Evolutionary conservation across 1,284 basidiomycete species (phyloP).

Genomic region (Malassezia vespertilionis): DNA sequence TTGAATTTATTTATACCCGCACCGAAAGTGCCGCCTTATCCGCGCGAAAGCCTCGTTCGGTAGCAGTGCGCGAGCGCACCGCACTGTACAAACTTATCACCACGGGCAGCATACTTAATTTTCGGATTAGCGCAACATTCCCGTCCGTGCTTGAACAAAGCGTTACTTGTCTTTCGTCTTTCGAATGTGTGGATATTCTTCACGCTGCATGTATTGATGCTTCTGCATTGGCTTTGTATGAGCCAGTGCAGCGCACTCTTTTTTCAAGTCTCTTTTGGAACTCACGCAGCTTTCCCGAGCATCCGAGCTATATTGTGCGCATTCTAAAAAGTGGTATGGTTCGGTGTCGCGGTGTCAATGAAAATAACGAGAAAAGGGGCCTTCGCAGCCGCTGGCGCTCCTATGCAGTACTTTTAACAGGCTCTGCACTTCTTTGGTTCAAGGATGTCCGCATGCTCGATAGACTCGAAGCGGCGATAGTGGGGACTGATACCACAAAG

Average conservation of each 20-base stretch:
- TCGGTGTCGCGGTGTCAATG: conserved; percentile 58
- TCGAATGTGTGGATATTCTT: too few species aligned
- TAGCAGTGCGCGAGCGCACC: conserved; percentile 2
- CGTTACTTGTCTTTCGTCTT: too few species aligned
- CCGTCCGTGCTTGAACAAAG: too few species aligned
- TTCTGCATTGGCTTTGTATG: too few species aligned
- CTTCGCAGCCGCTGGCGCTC: conserved; percentile 69
- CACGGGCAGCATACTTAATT: conserved; percentile 2
- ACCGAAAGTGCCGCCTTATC: conserved; percentile 18
- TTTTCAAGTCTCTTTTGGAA: too few species aligned
- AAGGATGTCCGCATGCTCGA: conserved; percentile 66
- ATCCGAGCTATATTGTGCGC: too few species aligned
- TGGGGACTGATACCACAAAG: too few species aligned
- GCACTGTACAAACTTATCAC: conserved; percentile 3
- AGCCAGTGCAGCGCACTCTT: too few species aligned
- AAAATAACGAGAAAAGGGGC: conserved; percentile 49
- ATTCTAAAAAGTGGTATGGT: conserved; percentile 73
- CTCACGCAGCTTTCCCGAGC: too few species aligned
- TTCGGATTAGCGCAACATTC: too few species aligned
- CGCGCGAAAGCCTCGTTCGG: conserved; percentile 12
- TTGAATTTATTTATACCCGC: conserved; percentile 68
- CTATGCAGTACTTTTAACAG: conserved; percentile 75
- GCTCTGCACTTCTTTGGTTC: conserved; percentile 81
- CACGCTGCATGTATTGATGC: too few species aligned
- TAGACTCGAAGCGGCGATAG: too few species aligned